Base-by-base conservation (phyloP, 1,284 basidiomycete genomes). In the Malassezia dermatis region DNA sequence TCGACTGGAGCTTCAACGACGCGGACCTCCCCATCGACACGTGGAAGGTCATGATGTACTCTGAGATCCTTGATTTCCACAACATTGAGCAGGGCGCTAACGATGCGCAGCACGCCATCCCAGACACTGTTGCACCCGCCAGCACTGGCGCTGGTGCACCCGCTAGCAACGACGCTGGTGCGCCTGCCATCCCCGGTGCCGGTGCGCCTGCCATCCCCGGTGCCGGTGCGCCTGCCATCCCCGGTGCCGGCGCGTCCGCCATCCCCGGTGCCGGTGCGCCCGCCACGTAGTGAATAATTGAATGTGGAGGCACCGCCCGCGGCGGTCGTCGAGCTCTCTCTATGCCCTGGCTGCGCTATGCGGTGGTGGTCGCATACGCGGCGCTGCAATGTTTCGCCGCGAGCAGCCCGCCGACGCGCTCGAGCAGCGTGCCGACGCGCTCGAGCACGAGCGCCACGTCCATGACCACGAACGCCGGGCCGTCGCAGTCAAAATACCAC, bases 1-100 rank as follows among this genome's bases (percentile, higher is more conserved):
- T 98, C 70, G 93, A 99, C 77, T 99, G 93, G 93, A 88, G 85
- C 69, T 98, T 99, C 83, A 99, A 99, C 77, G 93, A 99, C 66
- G 94, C 94, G n/a, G 93, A 99, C 75, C 80, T 99, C 42, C 94
- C 94, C 0, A 88, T 98, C 24, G 93, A 98, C 75, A 95, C 89
- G 3, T 98, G 93, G 93, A 96, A 95, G 78, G 93, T 96, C 69
- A 77, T 78, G 77, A 78, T 78, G 77, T 78, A 77, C 71, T 75
- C 73, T 15, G 77, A 78, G 63, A 78, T 78, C 44, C 69, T 78
- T 37, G 71, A 75, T 52, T 75, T 75, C 64, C 74, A 75, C 66
- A 75, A 75, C 61, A 70, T 75, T 45, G 71, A 71, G 58, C 63
- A 64, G 53, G 59, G 60, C 21, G 60, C 60, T 30, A 60, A 61